These are phyloP conservation scores for Penicillium hordei DNA, from an alignment of 2,329 filamentous ascomycete genomes.

Conservation along the genomic window DNA sequence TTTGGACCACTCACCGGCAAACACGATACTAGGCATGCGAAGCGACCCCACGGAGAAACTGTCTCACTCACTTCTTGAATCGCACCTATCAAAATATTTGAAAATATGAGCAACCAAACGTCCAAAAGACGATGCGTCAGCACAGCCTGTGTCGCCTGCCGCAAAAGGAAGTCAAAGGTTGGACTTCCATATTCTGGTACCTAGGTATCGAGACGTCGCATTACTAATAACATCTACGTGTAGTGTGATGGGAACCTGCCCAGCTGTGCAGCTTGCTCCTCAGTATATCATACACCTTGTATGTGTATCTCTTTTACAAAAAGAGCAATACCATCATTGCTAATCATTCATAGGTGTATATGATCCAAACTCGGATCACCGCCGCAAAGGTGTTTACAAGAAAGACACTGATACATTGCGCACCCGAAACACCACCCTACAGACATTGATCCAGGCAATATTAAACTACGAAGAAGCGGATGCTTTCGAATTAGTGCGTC, in stretches of 20 bases:
- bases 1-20: slow-evolving; percentile 26
- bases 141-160: slow-evolving; percentile 79
- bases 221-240: slow-evolving; percentile 5
- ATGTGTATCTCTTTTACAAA: slow-evolving; percentile 9
- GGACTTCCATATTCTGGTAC: background rate
- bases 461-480: slow-evolving; percentile 88
- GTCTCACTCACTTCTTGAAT: slow-evolving; percentile 5
- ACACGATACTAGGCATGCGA: slow-evolving; percentile 29
- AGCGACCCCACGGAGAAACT: slow-evolving; percentile 22
- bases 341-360: slow-evolving; percentile 70
- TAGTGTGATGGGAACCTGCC: slow-evolving; percentile 86
- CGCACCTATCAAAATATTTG: slow-evolving; percentile 10
- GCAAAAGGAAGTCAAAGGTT: slow-evolving; percentile 73
- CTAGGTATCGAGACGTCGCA: background rate
- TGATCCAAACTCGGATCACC: slow-evolving; percentile 93
- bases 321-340: background rate
- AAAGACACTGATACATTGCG: slow-evolving; percentile 88
- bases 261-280: slow-evolving; percentile 92
- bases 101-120: slow-evolving; percentile 33
- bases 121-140: slow-evolving; percentile 74
- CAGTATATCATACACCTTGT: slow-evolving; percentile 67
- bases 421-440: slow-evolving; percentile 80
- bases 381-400: slow-evolving; percentile 94
- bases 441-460: slow-evolving; percentile 90
- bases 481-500: slow-evolving; percentile 74